A percentile compares a stretch with the other conserved stretches of the same genome.
phyloP scores from a whole-genome alignment of 2,329 filamentous ascomycete species.

The Sclerotinia sclerotiorum region DNA sequence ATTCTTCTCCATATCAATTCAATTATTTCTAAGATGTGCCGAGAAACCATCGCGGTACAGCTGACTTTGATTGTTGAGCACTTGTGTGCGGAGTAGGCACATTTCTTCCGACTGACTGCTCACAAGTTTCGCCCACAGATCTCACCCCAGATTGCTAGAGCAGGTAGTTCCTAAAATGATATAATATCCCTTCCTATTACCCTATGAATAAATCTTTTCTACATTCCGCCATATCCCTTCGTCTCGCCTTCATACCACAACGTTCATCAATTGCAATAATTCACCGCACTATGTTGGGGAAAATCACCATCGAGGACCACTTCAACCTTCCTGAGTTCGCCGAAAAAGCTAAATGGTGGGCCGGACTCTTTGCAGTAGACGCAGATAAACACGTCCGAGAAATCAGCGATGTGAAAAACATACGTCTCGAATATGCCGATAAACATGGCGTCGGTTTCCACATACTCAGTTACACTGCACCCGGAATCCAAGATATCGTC shows the following conservation, averaged over 20 bases:
- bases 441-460: slow-evolving; percentile 51
- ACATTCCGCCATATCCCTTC: no score
- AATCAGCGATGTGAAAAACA: slow-evolving; percentile 50
- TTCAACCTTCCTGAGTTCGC: slow-evolving; percentile 42
- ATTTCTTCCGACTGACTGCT: neutral
- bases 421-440: slow-evolving; percentile 47
- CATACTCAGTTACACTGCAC: slow-evolving; percentile 51
- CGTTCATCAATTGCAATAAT: neutral
- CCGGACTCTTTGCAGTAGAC: slow-evolving; percentile 58
- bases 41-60: neutral
- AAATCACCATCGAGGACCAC: slow-evolving; percentile 18
- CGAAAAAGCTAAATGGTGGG: slow-evolving; percentile 62
- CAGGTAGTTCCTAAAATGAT: neutral
- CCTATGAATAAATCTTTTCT: neutral
- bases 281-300: slow-evolving; percentile 1
- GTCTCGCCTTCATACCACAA: neutral
- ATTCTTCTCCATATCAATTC: neutral
- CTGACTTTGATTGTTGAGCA: neutral
- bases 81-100: neutral
- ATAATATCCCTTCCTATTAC: neutral
- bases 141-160: neutral
- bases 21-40: neutral
- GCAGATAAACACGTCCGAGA: slow-evolving; percentile 57
- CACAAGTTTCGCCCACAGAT: neutral
- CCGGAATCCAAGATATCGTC: slow-evolving; percentile 49